Percentiles rank a stretch among this genome's conserved stretches.
Evolutionary conservation across 306 rosid species (phyloP).

Genomic region (Cucumis melo): DNA sequence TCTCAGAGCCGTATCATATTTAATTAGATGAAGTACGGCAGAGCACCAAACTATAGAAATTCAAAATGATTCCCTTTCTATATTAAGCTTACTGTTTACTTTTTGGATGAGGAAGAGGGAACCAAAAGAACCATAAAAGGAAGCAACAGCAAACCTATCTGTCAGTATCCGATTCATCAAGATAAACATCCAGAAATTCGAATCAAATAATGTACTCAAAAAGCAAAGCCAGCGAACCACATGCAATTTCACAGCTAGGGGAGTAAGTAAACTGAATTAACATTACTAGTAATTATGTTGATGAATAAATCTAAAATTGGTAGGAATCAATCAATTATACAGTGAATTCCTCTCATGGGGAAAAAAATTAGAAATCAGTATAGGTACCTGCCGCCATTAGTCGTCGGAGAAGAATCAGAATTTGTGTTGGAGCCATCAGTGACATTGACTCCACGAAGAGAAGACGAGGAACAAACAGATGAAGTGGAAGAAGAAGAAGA

Average conservation of each 20-base stretch:
- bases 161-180: conserved; percentile 8
- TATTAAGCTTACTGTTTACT: not conserved
- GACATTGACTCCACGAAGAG: conserved; percentile 32
- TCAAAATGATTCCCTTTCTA: not conserved
- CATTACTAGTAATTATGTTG: too few species aligned
- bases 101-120: not conserved
- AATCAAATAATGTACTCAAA: not conserved
- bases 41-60: not conserved
- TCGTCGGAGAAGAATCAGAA: conserved; percentile 56
- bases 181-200: conserved; percentile 1
- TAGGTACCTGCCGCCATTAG: conserved; percentile 39
- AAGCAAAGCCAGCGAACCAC: not conserved
- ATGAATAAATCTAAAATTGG: not conserved
- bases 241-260: not conserved
- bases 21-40: not conserved
- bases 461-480: conserved; percentile 36
- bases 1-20: not conserved
- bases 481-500: conserved; percentile 21
- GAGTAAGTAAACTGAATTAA: too few species aligned
- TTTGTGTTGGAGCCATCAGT: conserved; percentile 53
- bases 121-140: not conserved
- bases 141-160: not conserved
- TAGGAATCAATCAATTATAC: not conserved
- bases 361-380: not conserved
- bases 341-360: not conserved